phyloP scores from a whole-genome alignment of 345 rosid species.

The Ceriops decandra region DNA sequence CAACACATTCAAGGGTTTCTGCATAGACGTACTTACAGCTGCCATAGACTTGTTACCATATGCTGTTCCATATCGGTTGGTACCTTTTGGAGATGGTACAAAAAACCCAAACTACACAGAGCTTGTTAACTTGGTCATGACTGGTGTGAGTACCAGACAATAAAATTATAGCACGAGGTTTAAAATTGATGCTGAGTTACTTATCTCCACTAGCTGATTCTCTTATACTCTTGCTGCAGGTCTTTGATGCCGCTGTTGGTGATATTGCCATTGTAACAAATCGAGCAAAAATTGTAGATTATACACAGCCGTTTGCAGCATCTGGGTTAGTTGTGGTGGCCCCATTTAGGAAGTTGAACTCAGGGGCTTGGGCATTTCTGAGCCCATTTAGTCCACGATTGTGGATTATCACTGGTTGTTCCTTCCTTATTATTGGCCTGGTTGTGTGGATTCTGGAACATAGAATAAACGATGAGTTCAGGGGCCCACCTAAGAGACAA shows the following conservation, averaged over 20 bases:
- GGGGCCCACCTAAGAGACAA: slow-evolving; percentile 85
- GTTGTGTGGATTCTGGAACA: slow-evolving; percentile 97
- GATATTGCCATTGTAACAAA: slow-evolving; percentile 85
- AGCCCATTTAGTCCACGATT: slow-evolving; percentile 59
- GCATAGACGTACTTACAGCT: slow-evolving; percentile 83
- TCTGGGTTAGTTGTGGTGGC: slow-evolving; percentile 92
- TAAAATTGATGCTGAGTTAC: slow-evolving; percentile 1
- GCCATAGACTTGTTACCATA: slow-evolving; percentile 80
- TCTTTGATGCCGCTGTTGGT: slow-evolving; percentile 83
- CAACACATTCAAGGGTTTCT: slow-evolving; percentile 71
- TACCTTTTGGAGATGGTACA: slow-evolving; percentile 68
- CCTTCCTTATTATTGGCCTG: slow-evolving; percentile 66
- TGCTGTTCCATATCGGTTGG: slow-evolving; percentile 66
- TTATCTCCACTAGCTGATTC: slow-evolving; percentile 16
- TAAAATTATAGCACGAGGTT: slow-evolving; percentile 3
- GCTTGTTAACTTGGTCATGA: slow-evolving; percentile 58
- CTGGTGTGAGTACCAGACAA: slow-evolving; percentile 63
- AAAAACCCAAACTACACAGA: slow-evolving; percentile 77
- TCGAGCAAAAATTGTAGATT: slow-evolving; percentile 81
- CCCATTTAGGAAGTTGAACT: slow-evolving; percentile 63
- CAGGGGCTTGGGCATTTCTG: slow-evolving; percentile 95
- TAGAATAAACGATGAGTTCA: slow-evolving; percentile 82
- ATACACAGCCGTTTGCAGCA: slow-evolving; percentile 84
- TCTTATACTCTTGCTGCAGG: slow-evolving; percentile 35
- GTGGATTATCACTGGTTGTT: slow-evolving; percentile 73